Evolutionary conservation across 2,329 filamentous ascomycete species (phyloP).

Genomic region (Metarhizium rileyi): DNA sequence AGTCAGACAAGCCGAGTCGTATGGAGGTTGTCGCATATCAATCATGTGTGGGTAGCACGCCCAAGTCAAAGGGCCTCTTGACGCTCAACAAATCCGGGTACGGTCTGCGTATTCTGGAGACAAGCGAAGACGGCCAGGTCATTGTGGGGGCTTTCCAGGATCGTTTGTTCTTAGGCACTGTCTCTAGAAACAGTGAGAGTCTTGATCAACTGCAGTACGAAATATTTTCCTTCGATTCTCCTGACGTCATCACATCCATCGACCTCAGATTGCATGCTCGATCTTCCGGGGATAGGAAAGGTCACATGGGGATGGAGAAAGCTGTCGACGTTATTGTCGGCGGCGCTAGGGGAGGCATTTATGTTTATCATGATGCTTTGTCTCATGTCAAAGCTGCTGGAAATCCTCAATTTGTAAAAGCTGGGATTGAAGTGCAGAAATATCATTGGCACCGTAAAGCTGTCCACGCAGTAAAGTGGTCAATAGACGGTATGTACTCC

Average conservation of each 20-base stretch:
- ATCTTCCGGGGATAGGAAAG: conserved; percentile 14
- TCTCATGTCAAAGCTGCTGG: conserved; percentile 40
- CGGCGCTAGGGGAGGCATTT: conserved; percentile 64
- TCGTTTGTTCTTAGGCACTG: conserved; percentile 25
- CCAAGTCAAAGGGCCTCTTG: conserved; percentile 26
- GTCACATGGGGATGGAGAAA: conserved; percentile 17
- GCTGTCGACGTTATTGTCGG: conserved; percentile 71
- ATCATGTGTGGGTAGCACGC: conserved; percentile 18
- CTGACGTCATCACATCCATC: conserved; percentile 56
- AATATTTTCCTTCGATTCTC: conserved; percentile 47
- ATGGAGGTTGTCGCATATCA: conserved; percentile 38
- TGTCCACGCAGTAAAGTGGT: conserved; percentile 84
- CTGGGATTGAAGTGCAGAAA: conserved; percentile 50
- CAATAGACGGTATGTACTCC: conserved; percentile 60
- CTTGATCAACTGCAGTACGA: conserved; percentile 34
- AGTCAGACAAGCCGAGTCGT: conserved; percentile 27
- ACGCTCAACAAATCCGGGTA: conserved; percentile 24
- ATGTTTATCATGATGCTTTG: conserved; percentile 71
- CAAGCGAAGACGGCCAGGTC: conserved; percentile 44
- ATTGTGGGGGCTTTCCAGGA: conserved; percentile 36
- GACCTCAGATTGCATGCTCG: conserved; percentile 43
- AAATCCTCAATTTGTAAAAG: conserved; percentile 28
- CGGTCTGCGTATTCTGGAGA: conserved; percentile 33
- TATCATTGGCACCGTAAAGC: conserved; percentile 87
- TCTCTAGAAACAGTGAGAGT: conserved; percentile 12